Evolutionary conservation across 805 yeast species (phyloP).

Genomic region (Priceomyces fermenticarens): DNA sequence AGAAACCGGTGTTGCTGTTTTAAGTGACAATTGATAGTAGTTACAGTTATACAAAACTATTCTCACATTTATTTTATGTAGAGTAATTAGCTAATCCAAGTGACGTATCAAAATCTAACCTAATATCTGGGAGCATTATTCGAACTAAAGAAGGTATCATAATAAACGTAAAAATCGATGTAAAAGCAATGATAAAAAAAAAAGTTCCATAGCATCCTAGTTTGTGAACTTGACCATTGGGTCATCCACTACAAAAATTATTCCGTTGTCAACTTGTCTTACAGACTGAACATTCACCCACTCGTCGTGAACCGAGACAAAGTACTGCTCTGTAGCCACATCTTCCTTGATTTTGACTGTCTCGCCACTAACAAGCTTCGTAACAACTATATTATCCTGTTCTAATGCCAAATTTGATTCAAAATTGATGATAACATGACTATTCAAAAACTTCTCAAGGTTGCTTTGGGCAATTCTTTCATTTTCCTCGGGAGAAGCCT

Average conservation of each 20-base stretch:
- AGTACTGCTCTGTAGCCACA: slow-evolving; percentile 13
- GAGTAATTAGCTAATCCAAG: background rate
- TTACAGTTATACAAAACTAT: background rate
- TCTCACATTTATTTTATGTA: no score
- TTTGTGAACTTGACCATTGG: slow-evolving; percentile 18
- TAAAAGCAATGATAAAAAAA: no score
- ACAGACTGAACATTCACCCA: slow-evolving; percentile 23
- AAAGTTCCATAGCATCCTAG: no score
- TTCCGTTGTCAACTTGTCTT: slow-evolving; percentile 37
- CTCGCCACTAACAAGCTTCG: slow-evolving; percentile 19
- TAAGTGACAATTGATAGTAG: slow-evolving; percentile 8
- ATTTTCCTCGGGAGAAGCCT: slow-evolving; percentile 25
- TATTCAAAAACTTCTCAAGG: slow-evolving; percentile 53
- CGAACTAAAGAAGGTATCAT: no score
- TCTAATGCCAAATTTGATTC: slow-evolving; percentile 15
- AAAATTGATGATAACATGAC: slow-evolving; percentile 51
- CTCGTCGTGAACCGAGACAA: slow-evolving; percentile 10
- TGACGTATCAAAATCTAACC: background rate
- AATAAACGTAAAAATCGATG: no score
- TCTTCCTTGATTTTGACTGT: slow-evolving; percentile 19
- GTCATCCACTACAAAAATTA: slow-evolving; percentile 35
- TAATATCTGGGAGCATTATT: no score
- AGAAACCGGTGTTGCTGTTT: slow-evolving; percentile 53
- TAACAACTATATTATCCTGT: slow-evolving; percentile 12
- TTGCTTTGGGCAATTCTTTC: slow-evolving; percentile 53